Evolutionary conservation across 73 alveolate genomes (phyloP).

Genomic region (Paramecium caudatum): DNA sequence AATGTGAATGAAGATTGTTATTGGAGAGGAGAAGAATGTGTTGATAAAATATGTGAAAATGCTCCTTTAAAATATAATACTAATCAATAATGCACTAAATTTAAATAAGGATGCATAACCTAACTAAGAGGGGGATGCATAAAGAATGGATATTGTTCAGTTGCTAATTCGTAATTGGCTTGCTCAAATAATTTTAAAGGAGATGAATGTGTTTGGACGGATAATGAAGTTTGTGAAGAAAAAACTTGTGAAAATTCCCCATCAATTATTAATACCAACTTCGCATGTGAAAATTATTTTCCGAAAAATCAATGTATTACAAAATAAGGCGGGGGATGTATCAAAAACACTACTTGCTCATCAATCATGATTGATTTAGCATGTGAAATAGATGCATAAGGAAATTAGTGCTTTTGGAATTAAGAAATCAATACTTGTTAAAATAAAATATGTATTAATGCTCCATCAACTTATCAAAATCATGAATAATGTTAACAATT

Average conservation of each 20-base stretch:
- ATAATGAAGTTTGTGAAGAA: conserved; percentile 6
- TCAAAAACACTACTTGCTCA: background rate
- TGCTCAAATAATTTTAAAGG: background rate
- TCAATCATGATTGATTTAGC: too few species aligned
- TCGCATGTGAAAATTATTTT: background rate
- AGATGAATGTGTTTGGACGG: background rate
- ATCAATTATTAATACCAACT: background rate
- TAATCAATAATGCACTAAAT: background rate
- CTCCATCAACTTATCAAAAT: too few species aligned
- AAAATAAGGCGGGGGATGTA: conserved; percentile 39
- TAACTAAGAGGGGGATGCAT: background rate
- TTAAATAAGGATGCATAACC: background rate
- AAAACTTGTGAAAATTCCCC: background rate
- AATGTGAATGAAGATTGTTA: background rate
- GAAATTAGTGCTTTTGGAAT: background rate
- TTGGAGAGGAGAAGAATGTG: conserved; percentile 44
- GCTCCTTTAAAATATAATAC: background rate
- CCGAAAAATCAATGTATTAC: background rate
- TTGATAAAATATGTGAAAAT: background rate
- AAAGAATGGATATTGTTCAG: background rate
- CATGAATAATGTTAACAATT: too few species aligned
- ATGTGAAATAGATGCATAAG: background rate
- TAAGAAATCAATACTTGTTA: background rate
- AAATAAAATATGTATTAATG: background rate
- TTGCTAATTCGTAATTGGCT: background rate